phyloP scores from a whole-genome alignment of 495 filamentous ascomycete species.

The Penicillium simplicissimum region DNA sequence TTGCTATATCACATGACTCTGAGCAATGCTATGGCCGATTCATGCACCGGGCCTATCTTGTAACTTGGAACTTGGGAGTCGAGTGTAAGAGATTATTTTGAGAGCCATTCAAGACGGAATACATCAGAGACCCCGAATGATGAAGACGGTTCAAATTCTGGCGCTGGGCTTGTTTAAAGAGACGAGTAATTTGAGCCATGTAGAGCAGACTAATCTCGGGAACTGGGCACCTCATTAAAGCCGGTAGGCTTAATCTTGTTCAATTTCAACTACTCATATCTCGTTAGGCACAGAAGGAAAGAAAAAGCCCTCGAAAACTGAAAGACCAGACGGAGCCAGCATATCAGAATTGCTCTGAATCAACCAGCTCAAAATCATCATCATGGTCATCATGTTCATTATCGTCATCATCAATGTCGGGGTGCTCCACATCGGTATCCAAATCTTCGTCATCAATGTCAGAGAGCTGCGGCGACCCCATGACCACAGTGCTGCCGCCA shows the following conservation, averaged over 20 bases:
- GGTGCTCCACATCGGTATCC: constrained; percentile 9
- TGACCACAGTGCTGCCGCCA: constrained; percentile 10
- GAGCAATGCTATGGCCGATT: background rate
- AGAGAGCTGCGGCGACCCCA: constrained; percentile 11
- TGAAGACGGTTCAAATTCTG: background rate
- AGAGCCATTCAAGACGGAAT: background rate
- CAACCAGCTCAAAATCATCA: constrained; percentile 4
- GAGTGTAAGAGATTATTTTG: background rate
- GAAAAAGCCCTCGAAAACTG: background rate
- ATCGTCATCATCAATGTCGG: background rate
- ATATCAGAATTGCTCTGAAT: background rate
- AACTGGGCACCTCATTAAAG: background rate
- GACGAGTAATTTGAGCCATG: too few relatives aligned
- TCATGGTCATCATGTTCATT: constrained; percentile 7
- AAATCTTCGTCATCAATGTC: constrained; percentile 12
- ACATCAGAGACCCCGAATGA: background rate
- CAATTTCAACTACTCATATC: background rate
- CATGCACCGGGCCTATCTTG: too few relatives aligned
- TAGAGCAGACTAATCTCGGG: too few relatives aligned
- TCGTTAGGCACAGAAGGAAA: background rate
- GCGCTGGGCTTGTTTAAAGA: background rate
- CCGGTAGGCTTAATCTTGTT: background rate
- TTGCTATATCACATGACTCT: background rate
- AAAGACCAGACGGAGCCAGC: background rate
- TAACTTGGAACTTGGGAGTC: too few relatives aligned